A percentile compares a stretch with the other conserved stretches of the same genome.
Conservation (phyloP, 1,284 basidiomycete species). For the Inonotus obliquus region DNA sequence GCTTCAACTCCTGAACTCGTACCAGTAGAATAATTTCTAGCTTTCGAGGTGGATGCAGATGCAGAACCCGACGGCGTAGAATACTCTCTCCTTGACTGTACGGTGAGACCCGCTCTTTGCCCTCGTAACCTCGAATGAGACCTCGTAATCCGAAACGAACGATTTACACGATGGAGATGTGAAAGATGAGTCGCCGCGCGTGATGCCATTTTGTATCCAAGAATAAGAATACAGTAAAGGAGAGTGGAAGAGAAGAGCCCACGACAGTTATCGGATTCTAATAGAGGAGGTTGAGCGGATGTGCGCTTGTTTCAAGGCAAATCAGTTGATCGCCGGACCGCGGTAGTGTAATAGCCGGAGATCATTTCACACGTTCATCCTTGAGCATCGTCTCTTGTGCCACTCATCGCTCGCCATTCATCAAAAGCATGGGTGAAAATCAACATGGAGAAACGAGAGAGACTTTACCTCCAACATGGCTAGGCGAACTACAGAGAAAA, state of each 20-base stretch:
- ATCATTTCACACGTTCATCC: not conserved
- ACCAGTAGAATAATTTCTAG: not conserved
- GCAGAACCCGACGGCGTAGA: slow-evolving; percentile 10
- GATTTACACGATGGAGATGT: slow-evolving; percentile 1
- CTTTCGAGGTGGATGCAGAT: not conserved
- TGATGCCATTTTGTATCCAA: slow-evolving; percentile 4
- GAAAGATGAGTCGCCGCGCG: not conserved
- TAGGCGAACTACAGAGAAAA: too few relatives aligned
- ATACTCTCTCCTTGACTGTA: slow-evolving; percentile 4
- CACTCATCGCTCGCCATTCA: too few relatives aligned
- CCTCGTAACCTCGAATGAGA: slow-evolving; percentile 3
- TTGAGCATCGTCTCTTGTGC: not conserved
- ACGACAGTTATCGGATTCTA: not conserved
- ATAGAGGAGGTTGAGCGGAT: not conserved
- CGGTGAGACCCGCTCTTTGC: not conserved
- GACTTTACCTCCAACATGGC: too few relatives aligned
- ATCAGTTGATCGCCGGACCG: not conserved
- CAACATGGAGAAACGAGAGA: too few relatives aligned
- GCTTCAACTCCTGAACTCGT: not conserved
- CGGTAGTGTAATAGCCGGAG: not conserved
- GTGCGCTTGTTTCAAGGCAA: not conserved
- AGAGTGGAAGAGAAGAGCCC: not conserved
- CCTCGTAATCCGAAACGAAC: not conserved
- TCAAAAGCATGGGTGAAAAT: too few relatives aligned
- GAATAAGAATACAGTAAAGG: not conserved